These are phyloP conservation scores for Starmera quercuum DNA, from an alignment of 805 yeast species.

Conservation along the genomic window DNA sequence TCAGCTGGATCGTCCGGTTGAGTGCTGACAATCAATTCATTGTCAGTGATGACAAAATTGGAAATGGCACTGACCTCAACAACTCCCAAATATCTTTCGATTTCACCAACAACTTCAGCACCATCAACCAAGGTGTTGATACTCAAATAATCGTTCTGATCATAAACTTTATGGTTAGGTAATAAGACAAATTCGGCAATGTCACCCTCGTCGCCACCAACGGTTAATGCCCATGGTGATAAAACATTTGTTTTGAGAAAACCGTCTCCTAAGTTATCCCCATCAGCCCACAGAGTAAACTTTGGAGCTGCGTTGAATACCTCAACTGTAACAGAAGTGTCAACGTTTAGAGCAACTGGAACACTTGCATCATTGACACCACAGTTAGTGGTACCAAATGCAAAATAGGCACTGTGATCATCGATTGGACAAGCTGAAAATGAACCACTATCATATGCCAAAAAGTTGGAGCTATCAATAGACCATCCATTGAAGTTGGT, in stretches of 20 bases:
- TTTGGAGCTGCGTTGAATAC: constrained; percentile 1
- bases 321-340: background rate
- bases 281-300: constrained; percentile 1
- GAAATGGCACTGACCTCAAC: background rate
- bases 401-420: background rate
- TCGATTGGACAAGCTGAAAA: background rate
- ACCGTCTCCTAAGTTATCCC: background rate
- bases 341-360: background rate
- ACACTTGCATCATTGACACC: background rate
- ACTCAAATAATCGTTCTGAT: background rate
- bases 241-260: background rate
- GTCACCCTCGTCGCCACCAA: background rate
- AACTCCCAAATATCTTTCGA: background rate
- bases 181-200: background rate
- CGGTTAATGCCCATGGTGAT: background rate
- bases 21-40: background rate
- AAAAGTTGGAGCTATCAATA: background rate
- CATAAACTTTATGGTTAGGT: background rate
- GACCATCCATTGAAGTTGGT: background rate
- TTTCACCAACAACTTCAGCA: background rate
- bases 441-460: background rate
- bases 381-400: background rate
- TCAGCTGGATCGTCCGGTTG: background rate
- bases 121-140: background rate
- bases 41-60: background rate